phyloP scores from a whole-genome alignment of 768 basidiomycete genomes.

The Lyophyllum semitale region DNA sequence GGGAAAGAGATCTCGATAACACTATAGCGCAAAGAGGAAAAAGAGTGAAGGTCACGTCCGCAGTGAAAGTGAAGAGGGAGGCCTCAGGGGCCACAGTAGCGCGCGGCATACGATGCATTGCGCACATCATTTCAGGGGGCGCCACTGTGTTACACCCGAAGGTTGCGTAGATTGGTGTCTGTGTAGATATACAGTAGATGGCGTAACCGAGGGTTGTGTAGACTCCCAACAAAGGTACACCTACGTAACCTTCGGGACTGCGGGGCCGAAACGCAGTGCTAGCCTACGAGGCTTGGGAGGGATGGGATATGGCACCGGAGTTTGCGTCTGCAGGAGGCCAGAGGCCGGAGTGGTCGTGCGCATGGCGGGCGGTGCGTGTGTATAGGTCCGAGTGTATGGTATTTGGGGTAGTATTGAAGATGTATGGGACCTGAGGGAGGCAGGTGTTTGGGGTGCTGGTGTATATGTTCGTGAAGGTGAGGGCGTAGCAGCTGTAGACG shows the following conservation, averaged over 20 bases:
- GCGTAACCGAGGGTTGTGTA: too few relatives aligned
- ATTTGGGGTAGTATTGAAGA: constrained; percentile 26
- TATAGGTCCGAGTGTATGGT: constrained; percentile 36
- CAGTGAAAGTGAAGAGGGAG: too few relatives aligned
- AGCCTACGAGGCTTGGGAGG: constrained; percentile 51
- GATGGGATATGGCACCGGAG: constrained; percentile 33
- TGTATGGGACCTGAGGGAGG: constrained; percentile 15
- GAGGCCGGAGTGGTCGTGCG: constrained; percentile 34
- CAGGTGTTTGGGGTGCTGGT: constrained; percentile 29
- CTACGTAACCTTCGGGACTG: too few relatives aligned
- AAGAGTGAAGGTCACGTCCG: too few relatives aligned
- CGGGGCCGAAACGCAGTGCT: constrained; percentile 53
- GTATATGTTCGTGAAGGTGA: constrained; percentile 43
- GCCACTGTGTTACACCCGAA: too few relatives aligned
- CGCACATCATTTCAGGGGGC: constrained; percentile 58
- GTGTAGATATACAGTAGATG: too few relatives aligned
- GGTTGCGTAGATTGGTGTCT: too few relatives aligned
- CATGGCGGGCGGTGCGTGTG: constrained; percentile 40
- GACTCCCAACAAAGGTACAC: too few relatives aligned
- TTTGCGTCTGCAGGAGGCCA: constrained; percentile 38
- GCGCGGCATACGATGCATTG: too few relatives aligned
- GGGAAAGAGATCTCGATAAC: too few relatives aligned
- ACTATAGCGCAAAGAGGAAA: too few relatives aligned
- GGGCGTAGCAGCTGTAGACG: constrained; percentile 46
- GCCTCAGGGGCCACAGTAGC: too few relatives aligned